Evolutionary conservation across 139 green algal genomes (phyloP).

Genomic region (Chlamydomonas incerta): DNA sequence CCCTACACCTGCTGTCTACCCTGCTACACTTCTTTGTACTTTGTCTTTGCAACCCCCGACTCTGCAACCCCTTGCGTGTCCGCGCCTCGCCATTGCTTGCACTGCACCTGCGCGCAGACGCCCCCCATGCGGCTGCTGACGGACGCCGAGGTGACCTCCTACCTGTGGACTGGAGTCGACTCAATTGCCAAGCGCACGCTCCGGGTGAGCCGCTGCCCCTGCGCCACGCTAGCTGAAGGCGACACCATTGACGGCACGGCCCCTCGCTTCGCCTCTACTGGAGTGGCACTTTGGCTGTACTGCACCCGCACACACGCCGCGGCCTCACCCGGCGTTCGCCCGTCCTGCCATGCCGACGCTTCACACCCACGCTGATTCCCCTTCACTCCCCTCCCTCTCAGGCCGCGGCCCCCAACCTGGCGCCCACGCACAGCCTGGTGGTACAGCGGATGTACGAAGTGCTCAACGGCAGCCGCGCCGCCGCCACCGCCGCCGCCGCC

Average conservation of each 20-base stretch:
- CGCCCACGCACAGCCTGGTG: not conserved
- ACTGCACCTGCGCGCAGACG: not conserved
- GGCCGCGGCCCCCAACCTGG: not conserved
- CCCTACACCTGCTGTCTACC: no score
- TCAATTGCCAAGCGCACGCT: constrained; percentile 67
- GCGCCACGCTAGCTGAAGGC: no score
- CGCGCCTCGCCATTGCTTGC: not conserved
- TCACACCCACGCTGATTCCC: not conserved
- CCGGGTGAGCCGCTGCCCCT: no score
- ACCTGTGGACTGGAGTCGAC: constrained; percentile 75
- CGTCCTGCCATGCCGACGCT: no score
- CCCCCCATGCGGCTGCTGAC: constrained; percentile 69
- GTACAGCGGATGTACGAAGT: not conserved
- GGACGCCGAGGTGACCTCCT: constrained; percentile 68
- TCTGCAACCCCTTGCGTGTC: not conserved
- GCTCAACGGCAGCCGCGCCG: not conserved
- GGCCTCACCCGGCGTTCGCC: not conserved
- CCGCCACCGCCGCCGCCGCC: not conserved
- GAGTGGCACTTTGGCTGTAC: no score
- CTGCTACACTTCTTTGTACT: no score
- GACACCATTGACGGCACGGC: no score
- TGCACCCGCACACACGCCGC: not conserved
- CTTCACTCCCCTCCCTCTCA: not conserved
- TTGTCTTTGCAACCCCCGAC: no score
- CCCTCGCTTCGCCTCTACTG: no score